phyloP scores from a whole-genome alignment of 2,329 filamentous ascomycete genomes.

The Xylariaceae sp. region DNA sequence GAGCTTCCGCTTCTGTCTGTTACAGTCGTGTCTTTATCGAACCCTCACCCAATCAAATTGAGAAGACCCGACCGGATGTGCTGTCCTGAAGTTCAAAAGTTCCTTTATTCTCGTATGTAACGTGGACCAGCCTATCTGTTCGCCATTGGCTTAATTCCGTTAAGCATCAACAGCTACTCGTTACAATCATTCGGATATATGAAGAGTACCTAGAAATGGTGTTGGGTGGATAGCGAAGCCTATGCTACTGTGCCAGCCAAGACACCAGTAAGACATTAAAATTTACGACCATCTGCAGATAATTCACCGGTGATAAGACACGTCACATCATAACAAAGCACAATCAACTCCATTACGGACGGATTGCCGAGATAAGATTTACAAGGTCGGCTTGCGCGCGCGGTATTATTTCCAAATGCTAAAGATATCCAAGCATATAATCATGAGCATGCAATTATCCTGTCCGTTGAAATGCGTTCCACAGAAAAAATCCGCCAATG shows the following conservation, averaged over 20 bases:
- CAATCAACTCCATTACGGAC: not conserved
- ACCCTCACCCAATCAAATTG: not conserved
- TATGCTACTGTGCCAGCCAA: too few relatives aligned
- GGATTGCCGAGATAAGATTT: slow-evolving; percentile 5
- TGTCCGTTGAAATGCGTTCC: slow-evolving; percentile 14
- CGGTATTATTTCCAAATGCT: slow-evolving; percentile 21
- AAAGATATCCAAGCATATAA: slow-evolving; percentile 29
- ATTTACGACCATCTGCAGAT: too few relatives aligned
- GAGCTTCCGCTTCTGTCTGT: not conserved
- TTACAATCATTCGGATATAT: too few relatives aligned
- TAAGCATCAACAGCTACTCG: too few relatives aligned
- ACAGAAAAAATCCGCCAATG: slow-evolving; percentile 23
- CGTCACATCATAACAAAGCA: not conserved
- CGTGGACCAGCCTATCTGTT: too few relatives aligned
- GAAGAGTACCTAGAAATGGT: too few relatives aligned
- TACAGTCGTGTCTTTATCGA: not conserved
- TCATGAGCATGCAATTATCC: slow-evolving; percentile 26
- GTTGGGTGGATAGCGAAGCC: too few relatives aligned
- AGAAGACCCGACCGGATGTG: too few relatives aligned
- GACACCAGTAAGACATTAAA: too few relatives aligned
- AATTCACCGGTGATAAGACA: not conserved
- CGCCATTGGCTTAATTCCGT: too few relatives aligned
- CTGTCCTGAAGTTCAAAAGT: too few relatives aligned
- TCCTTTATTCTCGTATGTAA: too few relatives aligned
- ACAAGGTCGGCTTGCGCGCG: slow-evolving; percentile 23